Evolutionary conservation across 1,284 basidiomycete species (phyloP), one percentile per base, ranked within the genome.

Genomic region (Inonotus hispidus): DNA sequence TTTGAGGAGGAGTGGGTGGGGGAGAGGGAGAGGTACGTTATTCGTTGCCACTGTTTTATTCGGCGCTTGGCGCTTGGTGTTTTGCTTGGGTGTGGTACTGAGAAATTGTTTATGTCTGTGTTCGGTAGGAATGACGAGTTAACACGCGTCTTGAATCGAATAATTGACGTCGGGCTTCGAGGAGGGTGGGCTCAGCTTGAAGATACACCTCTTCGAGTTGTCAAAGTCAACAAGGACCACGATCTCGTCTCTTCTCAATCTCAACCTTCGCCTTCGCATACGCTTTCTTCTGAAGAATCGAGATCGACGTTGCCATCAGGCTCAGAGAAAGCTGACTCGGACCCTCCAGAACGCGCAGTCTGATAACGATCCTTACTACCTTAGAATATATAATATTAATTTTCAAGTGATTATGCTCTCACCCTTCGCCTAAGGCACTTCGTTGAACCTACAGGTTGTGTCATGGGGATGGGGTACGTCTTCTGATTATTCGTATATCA

Each of bases 131-230:
- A 82, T 61, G 83, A 84, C 54, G 83, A 90, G 61, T 72, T 93
- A 14, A 79, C 83, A 35, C 75, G 79, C 49, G 82, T 92, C 50
- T 71, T 93, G 52, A 77, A 85, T 60, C 82, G 86, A 6, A 77
- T 93, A 10, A 85, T 93, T 13, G 82, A 87, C 60, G 87, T 90
- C 61, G 88, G 90, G 0, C 67, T 88, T 57, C 78, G 83, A 58
- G 83, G 85, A 2, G 87, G 87, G 0, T 88, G 83, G 86, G 78
- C 79, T 25, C 84, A 86, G 65, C 79, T 86, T 61, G 76, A 83
- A 47, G 79, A 75, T 43, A 82, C 80, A 2, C 82, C 84, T 0
- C 66, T 87, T 56, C 74, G 74, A 37, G 56, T 82, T 0, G 79
- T 83, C 11, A 43, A 53, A 43, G 55, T 58, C 23, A 53, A 43